Evolutionary conservation across 352 stramenopile species (phyloP).

Genomic region (Phytophthora idaei): DNA sequence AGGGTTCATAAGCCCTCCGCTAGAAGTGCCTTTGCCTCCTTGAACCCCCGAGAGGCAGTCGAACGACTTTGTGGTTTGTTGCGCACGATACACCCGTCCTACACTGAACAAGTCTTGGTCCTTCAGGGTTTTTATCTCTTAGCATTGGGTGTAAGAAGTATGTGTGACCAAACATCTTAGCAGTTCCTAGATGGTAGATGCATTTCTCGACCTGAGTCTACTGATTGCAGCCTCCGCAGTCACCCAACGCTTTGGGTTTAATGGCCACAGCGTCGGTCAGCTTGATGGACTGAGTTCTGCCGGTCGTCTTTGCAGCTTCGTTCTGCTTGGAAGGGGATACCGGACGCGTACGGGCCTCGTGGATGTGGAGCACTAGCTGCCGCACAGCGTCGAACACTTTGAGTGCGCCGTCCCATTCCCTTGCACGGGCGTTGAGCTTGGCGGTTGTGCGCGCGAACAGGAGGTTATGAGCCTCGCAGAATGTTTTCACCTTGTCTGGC

Average conservation of each 20-base stretch:
- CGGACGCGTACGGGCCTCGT: constrained; percentile 31
- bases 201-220: not conserved
- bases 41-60: constrained; percentile 32
- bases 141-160: constrained; percentile 90
- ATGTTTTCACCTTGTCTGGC: constrained; percentile 44
- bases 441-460: constrained; percentile 69
- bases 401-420: constrained; percentile 61
- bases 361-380: constrained; percentile 65
- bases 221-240: constrained; percentile 28
- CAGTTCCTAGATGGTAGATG: not conserved
- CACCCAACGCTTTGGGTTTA: constrained; percentile 10
- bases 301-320: not conserved
- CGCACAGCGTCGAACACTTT: constrained; percentile 58
- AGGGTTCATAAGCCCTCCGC: constrained; percentile 12
- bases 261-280: constrained; percentile 9
- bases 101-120: constrained; percentile 62
- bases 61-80: constrained; percentile 10
- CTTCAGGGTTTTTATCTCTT: constrained; percentile 90
- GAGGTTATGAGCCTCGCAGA: constrained; percentile 62
- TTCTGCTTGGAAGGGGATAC: constrained; percentile 4
- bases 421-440: constrained; percentile 63
- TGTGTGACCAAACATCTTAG: constrained; percentile 73
- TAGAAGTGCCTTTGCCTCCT: constrained; percentile 49
- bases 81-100: constrained; percentile 79
- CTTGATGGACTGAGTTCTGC: constrained; percentile 15